These are phyloP conservation scores for Scorias spongiosa DNA, from an alignment of 2,329 filamentous ascomycete species.

Conservation along the genomic window DNA sequence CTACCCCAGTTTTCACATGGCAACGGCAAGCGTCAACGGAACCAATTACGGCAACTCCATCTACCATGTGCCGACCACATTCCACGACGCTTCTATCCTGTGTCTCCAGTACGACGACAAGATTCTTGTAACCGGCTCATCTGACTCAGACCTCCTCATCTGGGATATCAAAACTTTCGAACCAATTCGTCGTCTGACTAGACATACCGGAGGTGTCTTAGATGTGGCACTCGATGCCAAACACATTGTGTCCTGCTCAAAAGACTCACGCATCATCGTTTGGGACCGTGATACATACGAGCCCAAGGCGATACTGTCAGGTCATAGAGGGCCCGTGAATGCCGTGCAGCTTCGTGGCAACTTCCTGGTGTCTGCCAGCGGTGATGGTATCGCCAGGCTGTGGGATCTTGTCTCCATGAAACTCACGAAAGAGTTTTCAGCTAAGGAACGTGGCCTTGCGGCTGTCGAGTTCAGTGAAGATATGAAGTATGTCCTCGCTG, in stretches of 20 bases:
- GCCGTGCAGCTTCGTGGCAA: conserved; percentile 90
- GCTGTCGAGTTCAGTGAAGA: conserved; percentile 95
- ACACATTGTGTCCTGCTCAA: conserved; percentile 93
- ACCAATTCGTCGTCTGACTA: conserved; percentile 61
- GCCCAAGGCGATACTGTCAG: conserved; percentile 63
- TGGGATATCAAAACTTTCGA: conserved; percentile 73
- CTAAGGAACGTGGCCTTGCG: conserved; percentile 83
- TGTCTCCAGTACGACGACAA: conserved; percentile 89
- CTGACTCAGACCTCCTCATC: conserved; percentile 79
- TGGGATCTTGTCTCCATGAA: conserved; percentile 88
- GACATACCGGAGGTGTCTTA: conserved; percentile 76
- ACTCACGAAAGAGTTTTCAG: conserved; percentile 77
- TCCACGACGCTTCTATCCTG: conserved; percentile 84
- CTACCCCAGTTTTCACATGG: conserved; percentile 23
- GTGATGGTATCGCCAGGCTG: conserved; percentile 82
- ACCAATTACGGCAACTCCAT: conserved; percentile 30
- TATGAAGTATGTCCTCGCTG: conserved; percentile 80
- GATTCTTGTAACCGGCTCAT: conserved; percentile 89
- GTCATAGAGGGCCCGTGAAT: conserved; percentile 86
- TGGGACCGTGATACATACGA: conserved; percentile 75
- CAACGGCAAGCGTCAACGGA: conserved; percentile 30
- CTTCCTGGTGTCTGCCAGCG: conserved; percentile 81
- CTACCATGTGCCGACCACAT: conserved; percentile 34
- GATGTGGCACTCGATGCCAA: conserved; percentile 86
- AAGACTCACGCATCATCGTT: conserved; percentile 84